Evolutionary conservation across 495 filamentous ascomycete genomes (phyloP), one percentile per base, ranked within the genome.

Genomic region (Coniosporium apollinis): DNA sequence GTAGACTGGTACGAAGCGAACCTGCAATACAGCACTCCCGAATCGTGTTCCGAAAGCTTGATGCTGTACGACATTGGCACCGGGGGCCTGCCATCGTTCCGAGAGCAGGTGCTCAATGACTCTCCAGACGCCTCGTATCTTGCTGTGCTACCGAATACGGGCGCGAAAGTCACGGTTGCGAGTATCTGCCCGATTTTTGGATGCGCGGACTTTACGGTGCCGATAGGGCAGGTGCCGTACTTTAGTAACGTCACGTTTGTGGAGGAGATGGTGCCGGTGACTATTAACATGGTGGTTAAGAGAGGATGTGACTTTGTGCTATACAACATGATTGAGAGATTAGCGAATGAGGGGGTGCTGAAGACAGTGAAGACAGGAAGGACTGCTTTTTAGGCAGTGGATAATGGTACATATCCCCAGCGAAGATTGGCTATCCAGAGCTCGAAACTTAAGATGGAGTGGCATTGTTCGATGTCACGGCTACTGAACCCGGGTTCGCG

Each of bases 241-340:
- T 24, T 29, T 10, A 52, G 46, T 22, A 51, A 55, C 19, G 47
- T 61, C 9, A 61, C 56, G 1, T 47, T 47, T 32, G 43, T 45
- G 32, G 47, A 48, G 42, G 57, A 65, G 38, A 55, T 61, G 39
- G 43, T 54, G 16, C 61, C 59, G 6, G 54, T 65, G 11, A 59
- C 48, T 7, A 51, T 65, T 6, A 57, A 53, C 24, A 41, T 61
- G 38, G 47, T 60, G 5, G 59, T 54, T 5, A 48, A 43, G 42
- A 22, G 48, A n/a, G 61, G 58, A 0, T 65, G 61, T 32, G 59
- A 65, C 30, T 56, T 58, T 24, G 50, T 65, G 48, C 28, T 65
- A 11, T 60, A 54, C 41, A 54, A 62, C 36, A 48, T 62, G 50
- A 52, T 60, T 32, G 58, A 65, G 46, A 51, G 44, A 38, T 38